Percentiles rank a stretch among this genome's conserved stretches.
phyloP scores from a whole-genome alignment of 805 yeast genomes.

The Cyberlindnera nakhonratchasimensis region DNA sequence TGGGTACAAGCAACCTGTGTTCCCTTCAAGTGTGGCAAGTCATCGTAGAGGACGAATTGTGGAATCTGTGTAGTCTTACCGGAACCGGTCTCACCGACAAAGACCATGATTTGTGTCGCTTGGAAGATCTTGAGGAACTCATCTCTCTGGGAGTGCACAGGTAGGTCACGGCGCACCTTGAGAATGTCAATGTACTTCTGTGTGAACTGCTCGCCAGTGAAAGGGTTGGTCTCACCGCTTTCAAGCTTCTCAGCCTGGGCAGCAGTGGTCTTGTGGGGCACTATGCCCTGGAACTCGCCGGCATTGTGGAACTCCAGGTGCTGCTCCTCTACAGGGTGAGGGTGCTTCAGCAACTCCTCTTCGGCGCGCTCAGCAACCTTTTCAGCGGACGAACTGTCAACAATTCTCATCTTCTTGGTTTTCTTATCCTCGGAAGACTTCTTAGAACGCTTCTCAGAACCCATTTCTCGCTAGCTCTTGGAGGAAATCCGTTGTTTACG shows the following conservation, averaged over 20 bases:
- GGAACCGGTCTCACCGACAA: constrained; percentile 98
- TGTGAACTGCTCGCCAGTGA: constrained; percentile 64
- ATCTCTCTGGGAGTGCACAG: constrained; percentile 90
- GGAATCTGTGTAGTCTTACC: constrained; percentile 99
- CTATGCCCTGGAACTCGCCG: constrained; percentile 56
- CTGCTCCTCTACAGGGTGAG: constrained; percentile 37
- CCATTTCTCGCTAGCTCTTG: constrained; percentile 25
- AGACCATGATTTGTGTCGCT: constrained; percentile 88
- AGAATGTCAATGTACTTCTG: constrained; percentile 75
- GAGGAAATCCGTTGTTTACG: too few relatives aligned
- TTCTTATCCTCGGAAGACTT: constrained; percentile 32
- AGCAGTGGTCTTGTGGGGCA: constrained; percentile 65
- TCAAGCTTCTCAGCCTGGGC: constrained; percentile 58
- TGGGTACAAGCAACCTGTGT: constrained; percentile 92
- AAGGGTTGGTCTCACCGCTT: constrained; percentile 63
- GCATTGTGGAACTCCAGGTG: constrained; percentile 54
- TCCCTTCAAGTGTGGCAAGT: constrained; percentile 81
- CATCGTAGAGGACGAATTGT: constrained; percentile 88
- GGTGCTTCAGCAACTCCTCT: constrained; percentile 45
- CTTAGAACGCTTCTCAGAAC: constrained; percentile 13
- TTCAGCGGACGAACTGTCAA: constrained; percentile 55
- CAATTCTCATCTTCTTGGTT: constrained; percentile 46
- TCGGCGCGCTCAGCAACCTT: constrained; percentile 67
- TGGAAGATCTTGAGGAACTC: constrained; percentile 86
- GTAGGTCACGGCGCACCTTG: constrained; percentile 76